These are phyloP conservation scores for Chamaecyparis obtusa DNA, from an alignment of 75 land plant species.

Conservation along the genomic window DNA sequence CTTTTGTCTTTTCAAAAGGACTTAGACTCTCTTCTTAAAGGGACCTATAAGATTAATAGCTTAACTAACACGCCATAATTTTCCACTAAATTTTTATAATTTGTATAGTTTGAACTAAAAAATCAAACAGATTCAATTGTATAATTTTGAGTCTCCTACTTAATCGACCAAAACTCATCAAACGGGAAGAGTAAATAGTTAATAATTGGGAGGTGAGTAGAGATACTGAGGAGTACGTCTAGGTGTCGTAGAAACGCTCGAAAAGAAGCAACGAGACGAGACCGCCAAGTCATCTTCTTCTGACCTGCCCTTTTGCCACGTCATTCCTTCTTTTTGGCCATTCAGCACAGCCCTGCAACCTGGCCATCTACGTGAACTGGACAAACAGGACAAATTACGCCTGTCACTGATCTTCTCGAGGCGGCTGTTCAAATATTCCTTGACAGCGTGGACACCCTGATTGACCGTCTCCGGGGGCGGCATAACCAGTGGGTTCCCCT, in stretches of 20 bases:
- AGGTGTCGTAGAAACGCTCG: neutral
- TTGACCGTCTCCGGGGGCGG: constrained; percentile 69
- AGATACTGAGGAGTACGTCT: neutral
- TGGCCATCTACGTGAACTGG: neutral
- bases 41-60: too few species aligned
- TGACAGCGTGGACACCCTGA: constrained; percentile 50
- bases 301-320: neutral
- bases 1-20: too few species aligned
- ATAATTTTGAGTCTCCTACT: too few species aligned
- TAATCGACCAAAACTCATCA: neutral
- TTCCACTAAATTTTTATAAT: too few species aligned
- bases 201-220: neutral
- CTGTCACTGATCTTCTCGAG: too few species aligned
- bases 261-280: neutral
- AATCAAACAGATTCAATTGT: too few species aligned
- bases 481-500: constrained; percentile 68
- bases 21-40: too few species aligned
- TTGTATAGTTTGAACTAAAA: too few species aligned
- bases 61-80: too few species aligned
- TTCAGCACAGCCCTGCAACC: neutral
- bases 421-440: constrained; percentile 32
- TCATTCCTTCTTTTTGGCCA: neutral
- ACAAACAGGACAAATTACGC: neutral
- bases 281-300: neutral
- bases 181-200: neutral